Evolutionary conservation across 1,284 basidiomycete species (phyloP), one percentile per base, ranked within the genome.

Genomic region (Uromyces viciae-fabae): DNA sequence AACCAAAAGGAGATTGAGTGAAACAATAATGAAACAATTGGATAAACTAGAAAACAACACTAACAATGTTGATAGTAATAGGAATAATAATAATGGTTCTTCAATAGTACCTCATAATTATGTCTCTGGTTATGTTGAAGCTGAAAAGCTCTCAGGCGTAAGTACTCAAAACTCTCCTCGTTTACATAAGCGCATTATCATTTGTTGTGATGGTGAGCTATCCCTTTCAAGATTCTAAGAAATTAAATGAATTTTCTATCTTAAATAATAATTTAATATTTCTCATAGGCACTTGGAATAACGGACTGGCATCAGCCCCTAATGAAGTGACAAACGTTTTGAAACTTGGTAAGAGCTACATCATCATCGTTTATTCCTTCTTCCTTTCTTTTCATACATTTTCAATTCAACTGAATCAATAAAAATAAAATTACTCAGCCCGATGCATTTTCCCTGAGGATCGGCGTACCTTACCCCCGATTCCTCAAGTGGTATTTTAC

Each of bases 381-480:
- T 46, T 49, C 25, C 40, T 38, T 52, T 31, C 25, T 69, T 66
- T 25, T 49, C 64, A n/a, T n/a, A n/a, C n/a, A n/a, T n/a, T n/a
- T n/a, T n/a, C n/a, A n/a, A n/a, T n/a, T n/a, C n/a, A n/a, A n/a
- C n/a, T n/a, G n/a, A n/a, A n/a, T n/a, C n/a, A n/a, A n/a, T n/a
- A n/a, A n/a, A n/a, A 14, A 68, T 69, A 28, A 49, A 54, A 52
- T 54, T 38, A 19, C 11, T 17, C 33, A 78, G 76, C 76, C 14
- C 76, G 76, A 31, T 78, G 64, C 43, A 78, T 78, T 11, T 78
- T 78, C 60, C 76, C 76, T 38, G 66, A 78, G 68, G 76, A 78
- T 40, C 66, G 76, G 40, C 64, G 54, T 28, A 78, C 76, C 2
- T 78, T 78, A 31, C 76, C 76, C 56, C 76, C 76, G 14, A 78